These are phyloP conservation scores for Miamiensis avidus DNA, from an alignment of 169 alveolate species.

Conservation along the genomic window DNA sequence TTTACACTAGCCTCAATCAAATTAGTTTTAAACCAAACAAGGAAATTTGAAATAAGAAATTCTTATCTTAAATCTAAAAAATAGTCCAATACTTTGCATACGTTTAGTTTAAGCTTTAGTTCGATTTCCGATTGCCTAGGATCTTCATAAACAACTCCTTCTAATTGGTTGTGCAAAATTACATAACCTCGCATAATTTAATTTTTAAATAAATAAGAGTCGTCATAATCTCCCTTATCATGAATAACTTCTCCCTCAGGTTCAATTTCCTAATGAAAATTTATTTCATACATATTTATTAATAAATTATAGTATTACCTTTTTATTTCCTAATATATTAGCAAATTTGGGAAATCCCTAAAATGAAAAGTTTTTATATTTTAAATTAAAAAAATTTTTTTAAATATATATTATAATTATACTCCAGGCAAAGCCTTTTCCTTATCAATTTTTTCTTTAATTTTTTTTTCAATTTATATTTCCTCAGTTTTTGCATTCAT, in stretches of 20 bases:
- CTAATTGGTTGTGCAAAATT: conserved; percentile 2
- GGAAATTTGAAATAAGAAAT: conserved; percentile 28
- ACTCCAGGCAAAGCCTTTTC: conserved; percentile 6
- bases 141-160: conserved; percentile 29
- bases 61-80: conserved; percentile 41
- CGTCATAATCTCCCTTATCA: conserved; percentile 5
- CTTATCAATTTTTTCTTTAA: conserved; percentile 21
- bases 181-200: conserved; percentile 41
- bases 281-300: too few species aligned
- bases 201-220: conserved; percentile 7
- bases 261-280: conserved; percentile 31
- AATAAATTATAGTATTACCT: too few species aligned
- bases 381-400: background rate
- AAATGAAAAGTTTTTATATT: background rate
- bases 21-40: conserved; percentile 29
- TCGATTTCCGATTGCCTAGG: conserved; percentile 22
- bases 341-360: conserved; percentile 5
- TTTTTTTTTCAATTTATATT: conserved; percentile 6
- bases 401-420: background rate
- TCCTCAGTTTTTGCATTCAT: conserved; percentile 12
- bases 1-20: background rate
- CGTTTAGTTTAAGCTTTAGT: conserved; percentile 30
- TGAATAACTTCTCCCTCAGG: conserved; percentile 17
- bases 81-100: conserved; percentile 35
- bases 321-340: background rate